Conservation (phyloP, 2,329 filamentous ascomycete genomes). For the Fusarium mexicanum region DNA sequence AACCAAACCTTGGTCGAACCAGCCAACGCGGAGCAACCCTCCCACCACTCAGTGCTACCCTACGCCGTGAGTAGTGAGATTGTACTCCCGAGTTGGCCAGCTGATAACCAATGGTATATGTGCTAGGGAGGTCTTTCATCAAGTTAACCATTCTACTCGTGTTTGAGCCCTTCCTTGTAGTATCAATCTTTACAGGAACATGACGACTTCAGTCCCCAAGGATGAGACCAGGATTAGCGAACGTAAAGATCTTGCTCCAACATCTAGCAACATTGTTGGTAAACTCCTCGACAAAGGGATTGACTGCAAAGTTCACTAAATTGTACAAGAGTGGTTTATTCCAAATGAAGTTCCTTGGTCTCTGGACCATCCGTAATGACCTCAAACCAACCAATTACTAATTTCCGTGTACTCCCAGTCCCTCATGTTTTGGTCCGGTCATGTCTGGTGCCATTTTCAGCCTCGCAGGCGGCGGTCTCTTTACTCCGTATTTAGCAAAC, state of each 20-base stretch:
- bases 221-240: neutral
- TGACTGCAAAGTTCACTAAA: too few relatives aligned
- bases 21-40: neutral
- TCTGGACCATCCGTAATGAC: neutral
- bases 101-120: neutral
- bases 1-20: neutral
- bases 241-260: neutral
- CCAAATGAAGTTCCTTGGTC: neutral
- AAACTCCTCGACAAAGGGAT: too few relatives aligned
- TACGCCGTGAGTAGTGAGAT: neutral
- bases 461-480: neutral
- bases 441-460: neutral
- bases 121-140: too few relatives aligned
- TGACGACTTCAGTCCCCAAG: neutral
- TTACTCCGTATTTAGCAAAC: neutral
- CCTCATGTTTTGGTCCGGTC: neutral
- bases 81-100: fast-evolving
- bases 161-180: fast-evolving
- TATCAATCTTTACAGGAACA: too few relatives aligned
- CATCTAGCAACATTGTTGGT: too few relatives aligned
- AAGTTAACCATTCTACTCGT: neutral
- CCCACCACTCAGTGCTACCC: neutral
- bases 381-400: fast-evolving
- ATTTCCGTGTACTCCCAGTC: fast-evolving
- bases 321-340: neutral